Evolutionary conservation across 148 eudicot genomes (phyloP).

Genomic region (Chenopodium quinoa): DNA sequence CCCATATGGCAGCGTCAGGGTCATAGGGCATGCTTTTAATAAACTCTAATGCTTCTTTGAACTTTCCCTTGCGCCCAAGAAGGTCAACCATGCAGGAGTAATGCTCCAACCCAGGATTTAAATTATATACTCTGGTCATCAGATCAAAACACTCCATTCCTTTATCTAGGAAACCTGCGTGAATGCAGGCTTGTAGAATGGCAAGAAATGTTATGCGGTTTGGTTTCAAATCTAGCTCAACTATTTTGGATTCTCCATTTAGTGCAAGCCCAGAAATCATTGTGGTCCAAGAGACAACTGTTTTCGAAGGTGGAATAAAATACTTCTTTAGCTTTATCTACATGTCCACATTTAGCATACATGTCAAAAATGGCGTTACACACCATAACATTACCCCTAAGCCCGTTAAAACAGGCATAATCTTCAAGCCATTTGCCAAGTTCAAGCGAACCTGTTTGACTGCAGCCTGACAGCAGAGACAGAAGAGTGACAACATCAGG

Average conservation of each 20-base stretch:
- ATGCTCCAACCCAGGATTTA: conserved; percentile 53
- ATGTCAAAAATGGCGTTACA: conserved; percentile 60
- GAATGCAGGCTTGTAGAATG: conserved; percentile 71
- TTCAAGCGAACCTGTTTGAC: conserved; percentile 60
- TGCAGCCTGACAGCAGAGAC: conserved; percentile 51
- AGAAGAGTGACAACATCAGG: conserved; percentile 60
- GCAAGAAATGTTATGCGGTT: conserved; percentile 60
- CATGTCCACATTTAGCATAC: conserved; percentile 65
- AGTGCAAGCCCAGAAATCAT: conserved; percentile 58
- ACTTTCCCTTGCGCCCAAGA: conserved; percentile 65
- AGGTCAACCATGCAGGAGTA: conserved; percentile 68
- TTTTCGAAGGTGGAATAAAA: conserved; percentile 43
- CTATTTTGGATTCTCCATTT: conserved; percentile 49
- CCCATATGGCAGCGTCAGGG: conserved; percentile 70
- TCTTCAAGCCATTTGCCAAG: conserved; percentile 56
- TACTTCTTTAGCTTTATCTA: conserved; percentile 41
- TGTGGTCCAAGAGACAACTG: conserved; percentile 61
- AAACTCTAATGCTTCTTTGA: conserved; percentile 50
- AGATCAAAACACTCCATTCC: conserved; percentile 53
- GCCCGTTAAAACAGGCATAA: conserved; percentile 35
- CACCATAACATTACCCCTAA: conserved; percentile 33
- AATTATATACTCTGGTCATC: conserved; percentile 44
- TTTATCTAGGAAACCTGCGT: conserved; percentile 56
- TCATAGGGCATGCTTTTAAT: conserved; percentile 44
- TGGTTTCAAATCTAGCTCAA: conserved; percentile 45